These are phyloP conservation scores for Solanum tacnaense DNA, from an alignment of 257 asterid species.

Conservation along the genomic window DNA sequence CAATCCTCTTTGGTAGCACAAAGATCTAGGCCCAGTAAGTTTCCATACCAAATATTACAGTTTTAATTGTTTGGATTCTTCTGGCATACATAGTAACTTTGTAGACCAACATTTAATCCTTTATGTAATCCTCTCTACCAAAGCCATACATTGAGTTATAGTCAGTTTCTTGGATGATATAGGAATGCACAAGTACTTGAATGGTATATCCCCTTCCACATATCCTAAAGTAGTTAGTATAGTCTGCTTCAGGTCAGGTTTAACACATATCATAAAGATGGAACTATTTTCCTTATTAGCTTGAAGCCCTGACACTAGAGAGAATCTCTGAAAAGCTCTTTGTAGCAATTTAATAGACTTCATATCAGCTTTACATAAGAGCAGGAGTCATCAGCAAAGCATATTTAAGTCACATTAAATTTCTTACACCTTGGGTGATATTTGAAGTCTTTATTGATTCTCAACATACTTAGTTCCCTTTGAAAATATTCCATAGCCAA, in stretches of 20 bases:
- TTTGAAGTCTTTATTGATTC: background rate
- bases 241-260: background rate
- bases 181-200: background rate
- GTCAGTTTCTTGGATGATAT: background rate
- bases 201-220: background rate
- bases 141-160: background rate
- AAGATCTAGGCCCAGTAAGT: too few species aligned
- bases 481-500: background rate
- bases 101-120: background rate
- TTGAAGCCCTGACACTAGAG: background rate
- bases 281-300: background rate
- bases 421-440: background rate
- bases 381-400: background rate
- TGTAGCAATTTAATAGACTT: background rate
- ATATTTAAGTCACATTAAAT: too few species aligned
- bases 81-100: background rate
- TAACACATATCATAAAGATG: too few species aligned
- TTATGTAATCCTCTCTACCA: background rate
- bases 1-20: background rate
- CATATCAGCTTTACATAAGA: background rate
- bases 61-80: too few species aligned
- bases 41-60: background rate
- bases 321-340: background rate
- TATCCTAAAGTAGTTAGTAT: background rate
- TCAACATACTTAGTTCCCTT: background rate